Evolutionary conservation across 2,329 filamentous ascomycete genomes (phyloP), one percentile per base, ranked within the genome.

Genomic region (Aspergillus pseudoviridinutans): DNA sequence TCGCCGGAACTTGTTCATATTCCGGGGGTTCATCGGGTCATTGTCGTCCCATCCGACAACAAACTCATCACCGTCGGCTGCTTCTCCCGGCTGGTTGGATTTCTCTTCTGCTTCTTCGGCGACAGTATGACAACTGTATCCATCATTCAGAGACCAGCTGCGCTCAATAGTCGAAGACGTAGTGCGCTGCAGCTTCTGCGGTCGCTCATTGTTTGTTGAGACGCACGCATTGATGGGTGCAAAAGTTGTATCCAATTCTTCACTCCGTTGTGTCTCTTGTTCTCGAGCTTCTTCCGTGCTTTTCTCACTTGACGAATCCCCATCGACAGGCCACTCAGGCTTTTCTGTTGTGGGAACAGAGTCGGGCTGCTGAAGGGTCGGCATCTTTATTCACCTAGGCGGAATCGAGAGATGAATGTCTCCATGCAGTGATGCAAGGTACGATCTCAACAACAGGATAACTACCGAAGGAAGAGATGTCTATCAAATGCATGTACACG

Each of bases 11-110:
- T 73, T 80, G 17, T 74, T 76, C 78, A 91, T 86, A 70, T 84
- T 91, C 58, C 88, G 84, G 0, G 92, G 92, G 65, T 87, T 89
- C 73, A 85, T 71, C 0, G 89, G 87, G 70, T 97, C 92, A 50
- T 79, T 76, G 57, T 91, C 85, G 42, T 93, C 88, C 83, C 89
- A 97, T 6, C 74, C 74, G 22, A 97, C 91, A 60, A 91, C 82
- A 65, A 85, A 92, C 2, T 60, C 62, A 57, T 68, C 60, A 2
- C 56, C 66, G 27, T 60, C 66, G 38, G 59, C 66, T 10, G 58
- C 61, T 49, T 67, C 68, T 12, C 59, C 54, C 8, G 51, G 55
- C 44, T 67, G 58, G 8, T 58, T 51, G 3, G 50, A 27, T 20
- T 49, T 58, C 38, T 61, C 64, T 25, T 56, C 50, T 42, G 66